Conservation (phyloP, 768 basidiomycete genomes). For the Podaxis sp. region DNA sequence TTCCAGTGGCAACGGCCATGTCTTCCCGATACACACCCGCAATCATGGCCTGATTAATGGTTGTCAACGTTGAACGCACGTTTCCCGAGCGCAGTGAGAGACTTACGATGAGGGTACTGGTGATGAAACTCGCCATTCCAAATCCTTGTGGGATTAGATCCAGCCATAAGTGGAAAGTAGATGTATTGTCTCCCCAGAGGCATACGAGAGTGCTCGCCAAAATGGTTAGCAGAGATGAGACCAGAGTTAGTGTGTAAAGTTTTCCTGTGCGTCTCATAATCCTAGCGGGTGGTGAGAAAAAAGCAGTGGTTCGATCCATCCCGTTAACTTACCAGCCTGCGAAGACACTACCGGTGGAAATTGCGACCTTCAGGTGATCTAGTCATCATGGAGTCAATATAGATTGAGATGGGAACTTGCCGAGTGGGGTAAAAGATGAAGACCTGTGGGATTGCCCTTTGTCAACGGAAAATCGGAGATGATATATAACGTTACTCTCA, state of each 20-base stretch:
- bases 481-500: conserved; percentile 29
- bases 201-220: conserved; percentile 59
- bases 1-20: conserved; percentile 86
- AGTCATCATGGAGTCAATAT: conserved; percentile 18
- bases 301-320: conserved; percentile 1
- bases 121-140: conserved; percentile 82
- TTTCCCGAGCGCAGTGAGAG: conserved; percentile 12
- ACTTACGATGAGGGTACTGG: conserved; percentile 81
- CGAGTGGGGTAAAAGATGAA: conserved; percentile 89
- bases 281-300: conserved; percentile 40
- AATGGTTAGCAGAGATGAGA: conserved; percentile 59
- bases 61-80: conserved; percentile 14
- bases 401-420: conserved; percentile 39
- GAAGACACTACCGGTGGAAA: conserved; percentile 82
- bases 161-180: conserved; percentile 65
- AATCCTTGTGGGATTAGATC: conserved; percentile 82
- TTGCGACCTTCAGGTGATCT: conserved; percentile 53
- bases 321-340: conserved; percentile 70
- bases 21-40: conserved; percentile 77
- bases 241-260: conserved; percentile 72
- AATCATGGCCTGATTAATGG: conserved; percentile 71
- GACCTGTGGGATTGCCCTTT: conserved; percentile 42
- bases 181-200: conserved; percentile 64
- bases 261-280: conserved; percentile 85
- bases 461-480: conserved; percentile 11